phyloP scores from a whole-genome alignment of 1,139 yeast genomes.

The Pneumocystis carinii region DNA sequence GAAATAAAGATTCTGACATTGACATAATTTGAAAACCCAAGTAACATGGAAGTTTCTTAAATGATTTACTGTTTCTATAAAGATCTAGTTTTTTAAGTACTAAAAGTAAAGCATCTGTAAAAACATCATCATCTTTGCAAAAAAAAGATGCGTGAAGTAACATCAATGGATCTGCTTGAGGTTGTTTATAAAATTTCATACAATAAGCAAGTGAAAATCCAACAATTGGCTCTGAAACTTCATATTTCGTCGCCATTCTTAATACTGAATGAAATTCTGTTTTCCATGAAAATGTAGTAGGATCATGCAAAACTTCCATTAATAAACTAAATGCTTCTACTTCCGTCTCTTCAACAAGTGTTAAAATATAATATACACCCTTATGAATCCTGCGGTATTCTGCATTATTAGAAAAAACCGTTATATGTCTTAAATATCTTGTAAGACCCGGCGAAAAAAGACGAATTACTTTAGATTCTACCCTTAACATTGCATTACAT shows the following conservation, averaged over 20 bases:
- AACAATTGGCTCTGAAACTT: neutral
- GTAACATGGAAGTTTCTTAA: neutral
- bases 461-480: neutral
- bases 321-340: neutral
- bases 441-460: neutral
- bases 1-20: neutral
- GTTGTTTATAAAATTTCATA: neutral
- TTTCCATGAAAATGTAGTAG: neutral
- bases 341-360: neutral
- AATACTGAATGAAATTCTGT: neutral
- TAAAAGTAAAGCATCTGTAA: neutral
- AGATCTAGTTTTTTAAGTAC: neutral
- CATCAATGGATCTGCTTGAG: neutral
- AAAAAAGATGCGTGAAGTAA: neutral
- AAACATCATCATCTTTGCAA: neutral
- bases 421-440: neutral
- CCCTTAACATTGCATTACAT: neutral
- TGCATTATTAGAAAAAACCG: neutral
- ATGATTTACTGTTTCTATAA: neutral
- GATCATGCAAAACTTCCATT: neutral
- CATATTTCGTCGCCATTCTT: neutral
- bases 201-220: neutral
- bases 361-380: neutral
- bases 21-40: neutral
- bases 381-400: neutral